Conservation (phyloP, 2,329 filamentous ascomycete species). For the Fusarium oligoseptatum region DNA sequence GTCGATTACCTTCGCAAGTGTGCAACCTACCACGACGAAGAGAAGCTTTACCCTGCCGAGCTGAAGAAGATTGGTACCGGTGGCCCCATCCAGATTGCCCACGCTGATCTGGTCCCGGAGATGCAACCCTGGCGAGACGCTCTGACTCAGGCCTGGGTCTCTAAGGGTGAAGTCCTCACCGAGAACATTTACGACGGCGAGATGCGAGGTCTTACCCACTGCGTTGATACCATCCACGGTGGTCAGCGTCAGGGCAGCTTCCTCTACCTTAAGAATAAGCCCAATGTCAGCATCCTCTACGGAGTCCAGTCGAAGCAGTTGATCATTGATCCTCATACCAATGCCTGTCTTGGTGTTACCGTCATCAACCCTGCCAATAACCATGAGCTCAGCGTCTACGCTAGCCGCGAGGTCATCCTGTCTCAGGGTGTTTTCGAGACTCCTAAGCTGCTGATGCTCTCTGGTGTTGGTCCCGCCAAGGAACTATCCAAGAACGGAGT, state of each 20-base stretch:
- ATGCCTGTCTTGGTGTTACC: conserved; percentile 59
- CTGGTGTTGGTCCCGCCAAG: conserved; percentile 68
- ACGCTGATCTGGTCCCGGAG: conserved; percentile 67
- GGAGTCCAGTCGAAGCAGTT: conserved; percentile 65
- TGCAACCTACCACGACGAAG: conserved; percentile 69
- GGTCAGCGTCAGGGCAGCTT: conserved; percentile 66
- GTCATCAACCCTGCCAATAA: conserved; percentile 54
- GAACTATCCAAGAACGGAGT: conserved; percentile 68
- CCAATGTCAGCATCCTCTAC: conserved; percentile 66
- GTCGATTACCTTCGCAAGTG: conserved; percentile 67
- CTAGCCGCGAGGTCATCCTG: conserved; percentile 63
- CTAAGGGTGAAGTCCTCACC: conserved; percentile 62
- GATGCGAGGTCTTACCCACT: conserved; percentile 66
- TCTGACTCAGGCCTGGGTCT: conserved; percentile 65
- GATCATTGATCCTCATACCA: conserved; percentile 58
- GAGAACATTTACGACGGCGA: conserved; percentile 69
- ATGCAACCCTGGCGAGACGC: conserved; percentile 64
- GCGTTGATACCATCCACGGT: conserved; percentile 68
- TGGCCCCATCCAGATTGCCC: conserved; percentile 65
- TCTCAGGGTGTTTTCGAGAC: conserved; percentile 70
- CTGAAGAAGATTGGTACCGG: conserved; percentile 64
- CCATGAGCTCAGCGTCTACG: conserved; percentile 58
- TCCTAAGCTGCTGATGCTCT: conserved; percentile 74
- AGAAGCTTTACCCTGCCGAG: conserved; percentile 57
- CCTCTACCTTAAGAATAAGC: conserved; percentile 63